These are phyloP conservation scores for Mycena capillaripes DNA, from an alignment of 768 basidiomycete genomes.

Conservation along the genomic window DNA sequence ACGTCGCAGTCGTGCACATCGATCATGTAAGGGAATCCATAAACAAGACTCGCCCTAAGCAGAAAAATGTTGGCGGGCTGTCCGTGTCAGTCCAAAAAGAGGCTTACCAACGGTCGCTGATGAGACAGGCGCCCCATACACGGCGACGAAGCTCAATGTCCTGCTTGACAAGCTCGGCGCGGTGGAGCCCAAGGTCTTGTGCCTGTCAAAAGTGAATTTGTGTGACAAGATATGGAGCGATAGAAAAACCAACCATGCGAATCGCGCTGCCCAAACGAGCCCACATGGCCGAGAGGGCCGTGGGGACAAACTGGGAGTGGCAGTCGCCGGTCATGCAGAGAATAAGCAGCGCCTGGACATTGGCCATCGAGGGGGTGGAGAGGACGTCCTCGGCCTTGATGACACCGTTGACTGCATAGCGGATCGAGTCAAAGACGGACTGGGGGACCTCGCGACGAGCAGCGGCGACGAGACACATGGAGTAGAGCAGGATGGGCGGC, in stretches of 20 bases:
- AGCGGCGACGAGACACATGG: conserved; percentile 94
- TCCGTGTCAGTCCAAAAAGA: conserved; percentile 24
- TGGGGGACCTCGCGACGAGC: conserved; percentile 88
- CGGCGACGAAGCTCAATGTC: conserved; percentile 90
- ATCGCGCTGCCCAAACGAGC: conserved; percentile 91
- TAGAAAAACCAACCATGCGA: conserved; percentile 77
- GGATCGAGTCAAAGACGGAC: conserved; percentile 89
- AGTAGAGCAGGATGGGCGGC: conserved; percentile 88
- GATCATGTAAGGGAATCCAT: conserved; percentile 96
- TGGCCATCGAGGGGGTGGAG: conserved; percentile 86
- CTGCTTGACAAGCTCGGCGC: conserved; percentile 89
- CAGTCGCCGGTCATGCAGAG: conserved; percentile 90
- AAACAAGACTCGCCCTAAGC: conserved; percentile 85
- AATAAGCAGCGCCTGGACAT: conserved; percentile 90
- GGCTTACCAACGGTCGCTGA: conserved; percentile 91
- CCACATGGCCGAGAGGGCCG: conserved; percentile 88
- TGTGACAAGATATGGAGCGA: conserved; percentile 47
- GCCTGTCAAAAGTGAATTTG: conserved; percentile 65
- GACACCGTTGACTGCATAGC: conserved; percentile 87
- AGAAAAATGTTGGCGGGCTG: conserved; percentile 19
- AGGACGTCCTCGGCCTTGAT: conserved; percentile 94
- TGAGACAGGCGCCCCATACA: conserved; percentile 95
- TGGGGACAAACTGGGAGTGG: conserved; percentile 92
- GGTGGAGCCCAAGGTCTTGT: conserved; percentile 95
- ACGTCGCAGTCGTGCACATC: conserved; percentile 98